Base-by-base conservation (phyloP, 2,329 filamentous ascomycete species). In the Emericellopsis atlantica region DNA sequence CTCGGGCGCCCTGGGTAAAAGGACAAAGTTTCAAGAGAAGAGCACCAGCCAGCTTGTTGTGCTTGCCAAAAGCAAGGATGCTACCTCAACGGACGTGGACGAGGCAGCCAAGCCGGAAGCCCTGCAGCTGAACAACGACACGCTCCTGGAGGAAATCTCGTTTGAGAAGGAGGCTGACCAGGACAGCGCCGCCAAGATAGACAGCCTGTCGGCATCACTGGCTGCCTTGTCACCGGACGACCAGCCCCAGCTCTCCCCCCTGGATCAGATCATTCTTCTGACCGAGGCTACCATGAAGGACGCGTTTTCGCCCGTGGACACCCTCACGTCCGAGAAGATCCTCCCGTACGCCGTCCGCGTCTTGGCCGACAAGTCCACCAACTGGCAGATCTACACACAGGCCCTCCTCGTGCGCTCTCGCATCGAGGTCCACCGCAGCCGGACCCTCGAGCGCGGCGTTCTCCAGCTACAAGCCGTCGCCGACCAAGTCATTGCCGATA, bases 321-420 rank as follows among this genome's bases (percentile, higher is more conserved):
- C 84, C 0, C 67, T 98, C 1, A 96, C 89, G 0, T 74, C 88
- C n/a, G 89, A 96, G 61, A 87, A 96, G 56, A 90, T 94, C 5
- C 62, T 94, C 1, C 92, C 92, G 0, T 98, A 90, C 55, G 92
- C 92, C 1, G 82, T 81, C 2, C 78, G 92, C 33, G 92, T 96
- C 0, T 70, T 98, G 2, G 76, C 84, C 8, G 88, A 92, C 45
- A 89, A 90, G 49, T 84, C 84, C 36, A 90, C 87, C 1, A 98
- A 96, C 59, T 98, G 92, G 92, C 92, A 96, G 58, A 81, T 95
- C 29, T 96, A 96, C 56, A 95, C 92, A 0, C 89, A 96, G 55
- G 92, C 88, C 0, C 68, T 98, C 8, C 70, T 98, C 0, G 84
- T 96, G 2, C 76, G 92, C 36, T 94, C 86, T 45, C 74, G 92